A percentile compares a stretch with the other conserved stretches of the same genome.
Evolutionary conservation across 306 rosid species (phyloP).

Genomic region (Vicia villosa): DNA sequence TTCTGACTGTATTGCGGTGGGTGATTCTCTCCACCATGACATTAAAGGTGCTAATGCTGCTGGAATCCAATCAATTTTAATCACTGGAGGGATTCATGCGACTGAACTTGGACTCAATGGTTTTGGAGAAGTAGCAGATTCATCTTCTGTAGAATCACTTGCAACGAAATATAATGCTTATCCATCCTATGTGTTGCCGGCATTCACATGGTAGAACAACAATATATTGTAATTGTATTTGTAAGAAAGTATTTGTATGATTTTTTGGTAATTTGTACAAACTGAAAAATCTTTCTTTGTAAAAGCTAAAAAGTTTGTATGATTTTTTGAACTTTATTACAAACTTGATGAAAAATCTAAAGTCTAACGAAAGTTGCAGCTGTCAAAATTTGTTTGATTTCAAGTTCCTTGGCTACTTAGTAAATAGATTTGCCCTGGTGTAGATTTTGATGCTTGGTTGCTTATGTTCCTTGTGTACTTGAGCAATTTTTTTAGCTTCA

Average conservation of each 20-base stretch:
- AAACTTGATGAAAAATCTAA: neutral
- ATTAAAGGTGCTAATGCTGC: constrained; percentile 91
- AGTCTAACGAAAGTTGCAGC: neutral
- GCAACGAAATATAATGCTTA: constrained; percentile 62
- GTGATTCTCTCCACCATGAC: constrained; percentile 96
- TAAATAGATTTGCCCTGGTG: no score
- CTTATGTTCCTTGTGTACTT: no score
- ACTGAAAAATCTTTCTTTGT: no score
- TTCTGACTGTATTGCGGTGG: constrained; percentile 74
- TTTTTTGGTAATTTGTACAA: neutral
- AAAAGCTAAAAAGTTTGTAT: no score
- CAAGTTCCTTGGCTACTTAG: neutral
- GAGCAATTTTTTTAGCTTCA: no score
- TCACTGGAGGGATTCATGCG: constrained; percentile 84
- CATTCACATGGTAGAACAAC: constrained; percentile 72
- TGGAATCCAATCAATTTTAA: constrained; percentile 66
- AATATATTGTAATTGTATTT: neutral
- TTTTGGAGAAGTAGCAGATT: constrained; percentile 62
- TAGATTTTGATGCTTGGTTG: no score
- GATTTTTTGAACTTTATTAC: neutral
- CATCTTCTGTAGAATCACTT: constrained; percentile 66
- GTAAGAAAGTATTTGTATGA: neutral
- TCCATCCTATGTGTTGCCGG: constrained; percentile 78
- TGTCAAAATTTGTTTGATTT: neutral
- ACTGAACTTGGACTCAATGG: constrained; percentile 67